Evolutionary conservation across 768 basidiomycete species (phyloP), one percentile per base, ranked within the genome.

Genomic region (Amanita molliuscula): DNA sequence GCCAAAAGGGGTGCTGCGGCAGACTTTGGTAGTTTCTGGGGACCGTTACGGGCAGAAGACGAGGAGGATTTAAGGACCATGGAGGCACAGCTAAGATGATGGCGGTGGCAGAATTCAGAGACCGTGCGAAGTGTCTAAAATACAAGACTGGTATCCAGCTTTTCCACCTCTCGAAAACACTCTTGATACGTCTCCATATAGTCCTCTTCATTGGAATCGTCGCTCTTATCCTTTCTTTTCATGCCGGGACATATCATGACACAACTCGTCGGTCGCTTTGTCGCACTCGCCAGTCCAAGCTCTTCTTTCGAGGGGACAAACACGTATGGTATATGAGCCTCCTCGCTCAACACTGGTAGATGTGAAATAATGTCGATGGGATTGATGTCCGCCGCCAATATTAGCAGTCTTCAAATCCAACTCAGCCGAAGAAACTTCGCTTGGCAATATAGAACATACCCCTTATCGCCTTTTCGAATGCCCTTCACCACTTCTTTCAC

Each of bases 401-500:
- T 70, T 26, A 99, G 78, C 29, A 99, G 71, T 18, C 92, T 94
- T 56, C 6, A 44, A 23, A 3, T n/a, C 29, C 26, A 25, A 23
- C 41, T 53, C 37, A 42, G 50, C 48, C 10, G 34, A 44, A 7
- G 53, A 16, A 21, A 15, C 21, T 13, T 8, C 1, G 10, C 18
- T 37, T 26, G 33, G 49, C 15, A 18, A 10, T 13, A 35, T 36
- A 6, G 34, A 11, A 47, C 46, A 28, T 44, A 84, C 91, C 96
- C 96, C 73, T 88, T 92, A 65, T 98, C 95, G 52, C 94, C 94
- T 64, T 99, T 99, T 48, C 94, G 78, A 36, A 99, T 86, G 3
- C 91, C 91, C 67, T 99, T 99, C 38, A 96, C 92, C 29, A 99
- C 90, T 67, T 99, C 96, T 67, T 98, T 98, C 43, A 99, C 95